These are phyloP conservation scores for Xylariaceae sp. DNA, from an alignment of 2,329 filamentous ascomycete genomes.

Conservation along the genomic window DNA sequence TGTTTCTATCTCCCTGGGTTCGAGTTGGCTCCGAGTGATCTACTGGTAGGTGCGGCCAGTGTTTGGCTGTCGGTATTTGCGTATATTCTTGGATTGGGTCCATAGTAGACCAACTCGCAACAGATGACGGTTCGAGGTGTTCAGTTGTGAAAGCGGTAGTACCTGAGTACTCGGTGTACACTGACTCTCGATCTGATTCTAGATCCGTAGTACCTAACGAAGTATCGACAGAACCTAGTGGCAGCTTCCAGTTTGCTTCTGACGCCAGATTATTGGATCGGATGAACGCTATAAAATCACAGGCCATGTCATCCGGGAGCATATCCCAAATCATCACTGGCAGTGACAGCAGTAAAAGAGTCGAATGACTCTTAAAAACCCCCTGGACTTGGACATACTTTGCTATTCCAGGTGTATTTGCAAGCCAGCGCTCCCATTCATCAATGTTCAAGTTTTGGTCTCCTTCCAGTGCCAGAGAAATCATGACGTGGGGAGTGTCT, in stretches of 20 bases:
- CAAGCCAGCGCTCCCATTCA: constrained; percentile 56
- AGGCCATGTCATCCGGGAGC: constrained; percentile 53
- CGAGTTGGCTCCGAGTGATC: constrained; percentile 1
- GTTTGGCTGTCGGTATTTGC: constrained; percentile 1
- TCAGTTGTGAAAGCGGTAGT: constrained; percentile 23
- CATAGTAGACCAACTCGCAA: constrained; percentile 16
- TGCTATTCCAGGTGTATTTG: constrained; percentile 52
- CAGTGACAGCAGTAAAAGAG: constrained; percentile 53
- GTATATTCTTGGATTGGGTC: constrained; percentile 16
- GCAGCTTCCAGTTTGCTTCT: constrained; percentile 23
- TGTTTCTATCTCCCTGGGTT: neutral
- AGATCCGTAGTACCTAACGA: constrained; percentile 18
- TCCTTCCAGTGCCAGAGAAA: constrained; percentile 55
- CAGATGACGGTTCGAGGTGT: constrained; percentile 10
- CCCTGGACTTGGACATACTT: constrained; percentile 60
- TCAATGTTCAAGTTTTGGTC: constrained; percentile 54
- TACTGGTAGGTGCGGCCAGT: neutral
- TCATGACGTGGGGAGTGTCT: constrained; percentile 57
- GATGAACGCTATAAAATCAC: constrained; percentile 56
- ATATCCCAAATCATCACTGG: constrained; percentile 59
- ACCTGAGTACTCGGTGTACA: constrained; percentile 18
- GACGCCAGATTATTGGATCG: constrained; percentile 52
- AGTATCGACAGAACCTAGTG: constrained; percentile 13
- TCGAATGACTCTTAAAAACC: constrained; percentile 59
- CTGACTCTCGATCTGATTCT: constrained; percentile 26